These are phyloP conservation scores for Camellia oleifera DNA, from an alignment of 179 eudicot genomes.

Conservation along the genomic window DNA sequence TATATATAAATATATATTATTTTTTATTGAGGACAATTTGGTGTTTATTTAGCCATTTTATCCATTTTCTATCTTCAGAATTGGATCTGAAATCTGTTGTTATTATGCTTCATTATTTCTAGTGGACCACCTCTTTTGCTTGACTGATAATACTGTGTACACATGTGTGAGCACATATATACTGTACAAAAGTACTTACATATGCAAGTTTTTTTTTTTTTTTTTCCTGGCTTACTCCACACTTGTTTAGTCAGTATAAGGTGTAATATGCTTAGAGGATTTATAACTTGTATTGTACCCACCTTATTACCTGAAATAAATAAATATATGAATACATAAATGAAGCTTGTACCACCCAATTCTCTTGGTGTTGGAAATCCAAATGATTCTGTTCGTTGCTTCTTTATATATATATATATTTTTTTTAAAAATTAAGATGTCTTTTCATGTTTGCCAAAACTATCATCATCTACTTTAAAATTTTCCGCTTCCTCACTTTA, in stretches of 20 bases:
- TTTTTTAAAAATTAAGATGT: not conserved
- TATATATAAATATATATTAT: not conserved
- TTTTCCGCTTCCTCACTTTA: not conserved
- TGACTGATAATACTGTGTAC: not conserved
- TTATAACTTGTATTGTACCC: not conserved
- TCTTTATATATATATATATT: not conserved
- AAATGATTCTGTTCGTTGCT: slow-evolving; percentile 2
- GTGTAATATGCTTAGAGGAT: not conserved
- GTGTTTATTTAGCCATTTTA: not conserved
- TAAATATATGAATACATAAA: too few species aligned
- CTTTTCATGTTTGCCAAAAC: not conserved
- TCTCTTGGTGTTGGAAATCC: slow-evolving; percentile 3
- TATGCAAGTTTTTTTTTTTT: too few species aligned
- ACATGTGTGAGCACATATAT: too few species aligned
- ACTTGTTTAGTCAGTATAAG: not conserved
- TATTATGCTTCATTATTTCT: not conserved
- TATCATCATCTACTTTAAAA: not conserved
- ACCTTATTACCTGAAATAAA: not conserved
- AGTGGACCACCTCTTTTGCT: not conserved
- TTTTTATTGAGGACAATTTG: not conserved
- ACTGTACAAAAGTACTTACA: too few species aligned
- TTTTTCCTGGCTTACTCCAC: too few species aligned
- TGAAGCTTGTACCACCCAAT: not conserved
- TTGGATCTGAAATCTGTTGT: not conserved
- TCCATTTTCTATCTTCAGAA: not conserved